Percentiles rank a stretch among this genome's conserved stretches.
These are phyloP conservation scores for Vitellaria paradoxa DNA, from an alignment of 179 eudicot genomes.

Conservation along the genomic window DNA sequence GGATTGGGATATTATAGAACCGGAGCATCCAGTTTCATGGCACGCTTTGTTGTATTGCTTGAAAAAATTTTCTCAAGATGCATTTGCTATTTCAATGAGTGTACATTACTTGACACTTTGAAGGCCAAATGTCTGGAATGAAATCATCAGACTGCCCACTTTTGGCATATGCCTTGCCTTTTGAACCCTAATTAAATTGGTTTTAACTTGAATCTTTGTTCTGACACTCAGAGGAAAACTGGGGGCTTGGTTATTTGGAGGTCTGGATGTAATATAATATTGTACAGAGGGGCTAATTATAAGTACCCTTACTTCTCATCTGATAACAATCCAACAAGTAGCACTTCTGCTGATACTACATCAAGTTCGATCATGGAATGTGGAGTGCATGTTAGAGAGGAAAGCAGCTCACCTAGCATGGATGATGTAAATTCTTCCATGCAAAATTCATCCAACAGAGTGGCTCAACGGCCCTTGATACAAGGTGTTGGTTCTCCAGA, in stretches of 20 bases:
- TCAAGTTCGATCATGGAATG: constrained; percentile 22
- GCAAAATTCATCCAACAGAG: constrained; percentile 20
- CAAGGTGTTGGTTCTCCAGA: constrained; percentile 77
- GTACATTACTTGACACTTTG: not conserved
- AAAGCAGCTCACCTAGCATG: constrained; percentile 27
- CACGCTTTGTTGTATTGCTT: not conserved
- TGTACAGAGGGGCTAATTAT: constrained; percentile 87
- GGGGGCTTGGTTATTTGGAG: constrained; percentile 98
- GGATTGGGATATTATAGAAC: not conserved
- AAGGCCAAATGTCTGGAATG: not conserved
- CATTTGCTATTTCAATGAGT: constrained; percentile 1
- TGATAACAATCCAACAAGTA: constrained; percentile 31
- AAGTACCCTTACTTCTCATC: constrained; percentile 77
- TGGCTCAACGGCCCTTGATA: constrained; percentile 54
- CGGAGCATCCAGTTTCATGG: not conserved
- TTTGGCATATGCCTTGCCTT: constrained; percentile 2
- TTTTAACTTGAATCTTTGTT: constrained; percentile 15
- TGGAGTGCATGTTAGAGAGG: constrained; percentile 23
- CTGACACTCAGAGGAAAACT: constrained; percentile 72
- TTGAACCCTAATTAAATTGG: not conserved
- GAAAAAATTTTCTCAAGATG: not conserved
- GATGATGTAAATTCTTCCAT: constrained; percentile 29
- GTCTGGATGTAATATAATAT: constrained; percentile 77
- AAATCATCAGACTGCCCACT: not conserved
- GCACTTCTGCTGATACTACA: constrained; percentile 30